A percentile compares a stretch with the other conserved stretches of the same genome.
phyloP scores from a whole-genome alignment of 192 early-diverging fungal genomes.

The Allomyces javanicus region DNA sequence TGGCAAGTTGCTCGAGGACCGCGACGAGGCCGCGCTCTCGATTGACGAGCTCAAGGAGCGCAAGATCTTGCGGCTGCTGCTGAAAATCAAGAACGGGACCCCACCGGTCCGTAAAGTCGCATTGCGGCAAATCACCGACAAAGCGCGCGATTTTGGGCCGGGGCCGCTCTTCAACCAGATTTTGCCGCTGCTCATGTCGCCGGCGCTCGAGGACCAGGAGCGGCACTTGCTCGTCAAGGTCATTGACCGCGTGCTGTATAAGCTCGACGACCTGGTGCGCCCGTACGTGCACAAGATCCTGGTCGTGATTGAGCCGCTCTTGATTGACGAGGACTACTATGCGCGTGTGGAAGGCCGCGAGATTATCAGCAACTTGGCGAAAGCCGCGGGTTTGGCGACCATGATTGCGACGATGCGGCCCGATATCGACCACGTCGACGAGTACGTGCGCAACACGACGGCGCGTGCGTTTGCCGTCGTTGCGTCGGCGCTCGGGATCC shows the following conservation, averaged over 20 bases:
- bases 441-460: conserved; percentile 95
- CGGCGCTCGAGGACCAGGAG: conserved; percentile 95
- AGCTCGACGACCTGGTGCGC: conserved; percentile 85
- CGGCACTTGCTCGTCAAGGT: conserved; percentile 95
- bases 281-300: conserved; percentile 96
- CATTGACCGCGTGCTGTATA: conserved; percentile 88
- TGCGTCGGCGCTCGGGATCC: conserved; percentile 86
- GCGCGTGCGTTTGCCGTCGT: conserved; percentile 95
- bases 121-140: conserved; percentile 85
- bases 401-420: conserved; percentile 99
- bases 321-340: conserved; percentile 96
- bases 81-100: conserved; percentile 97
- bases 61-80: conserved; percentile 81
- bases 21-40: conserved; percentile 60
- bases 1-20: conserved; percentile 67
- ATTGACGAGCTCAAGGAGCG: conserved; percentile 82
- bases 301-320: conserved; percentile 91
- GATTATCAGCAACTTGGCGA: conserved; percentile 91
- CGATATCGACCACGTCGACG: conserved; percentile 93
- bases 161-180: conserved; percentile 91
- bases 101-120: conserved; percentile 84
- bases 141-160: conserved; percentile 84
- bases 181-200: conserved; percentile 85
- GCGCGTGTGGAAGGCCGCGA: conserved; percentile 85
- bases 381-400: conserved; percentile 87